Evolutionary conservation across 1,284 basidiomycete species (phyloP).

Genomic region (Tilletia walkeri): DNA sequence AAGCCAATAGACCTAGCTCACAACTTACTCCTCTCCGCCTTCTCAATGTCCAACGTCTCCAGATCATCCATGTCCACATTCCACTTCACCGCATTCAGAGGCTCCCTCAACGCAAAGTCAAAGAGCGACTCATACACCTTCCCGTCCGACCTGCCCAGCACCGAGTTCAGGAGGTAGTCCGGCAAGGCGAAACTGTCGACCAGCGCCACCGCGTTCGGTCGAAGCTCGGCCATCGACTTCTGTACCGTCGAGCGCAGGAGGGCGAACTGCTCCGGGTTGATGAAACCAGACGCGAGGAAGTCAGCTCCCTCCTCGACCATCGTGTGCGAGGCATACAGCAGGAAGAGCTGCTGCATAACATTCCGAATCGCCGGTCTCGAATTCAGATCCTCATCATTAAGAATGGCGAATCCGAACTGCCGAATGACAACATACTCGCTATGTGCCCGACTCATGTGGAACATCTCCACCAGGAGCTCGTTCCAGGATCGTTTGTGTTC

Average conservation of each 20-base stretch:
- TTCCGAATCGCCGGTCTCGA: conserved; percentile 53
- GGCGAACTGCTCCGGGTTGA: conserved; percentile 53
- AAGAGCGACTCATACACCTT: conserved; percentile 53
- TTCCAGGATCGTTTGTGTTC: conserved; percentile 56
- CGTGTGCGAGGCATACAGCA: conserved; percentile 41
- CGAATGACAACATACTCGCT: conserved; percentile 48
- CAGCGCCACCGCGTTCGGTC: conserved; percentile 53
- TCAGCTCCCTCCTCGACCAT: conserved; percentile 53
- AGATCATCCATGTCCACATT: conserved; percentile 53
- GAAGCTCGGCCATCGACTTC: conserved; percentile 52
- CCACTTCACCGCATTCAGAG: conserved; percentile 48
- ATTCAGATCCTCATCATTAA: conserved; percentile 55
- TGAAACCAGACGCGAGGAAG: conserved; percentile 57
- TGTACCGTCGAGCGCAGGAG: conserved; percentile 53
- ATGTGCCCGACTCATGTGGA: conserved; percentile 49
- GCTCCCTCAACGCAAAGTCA: conserved; percentile 47
- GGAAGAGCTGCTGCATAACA: conserved; percentile 53
- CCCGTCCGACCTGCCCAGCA: conserved; percentile 55
- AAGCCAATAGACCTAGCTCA: neutral
- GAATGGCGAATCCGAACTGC: conserved; percentile 57
- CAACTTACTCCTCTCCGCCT: neutral
- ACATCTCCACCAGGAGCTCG: conserved; percentile 55
- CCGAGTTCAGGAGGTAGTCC: conserved; percentile 56
- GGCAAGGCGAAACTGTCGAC: conserved; percentile 54
- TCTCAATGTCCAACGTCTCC: conserved; percentile 39